Evolutionary conservation across 495 filamentous ascomycete species (phyloP).

Genomic region (Penicillium crystallinum): DNA sequence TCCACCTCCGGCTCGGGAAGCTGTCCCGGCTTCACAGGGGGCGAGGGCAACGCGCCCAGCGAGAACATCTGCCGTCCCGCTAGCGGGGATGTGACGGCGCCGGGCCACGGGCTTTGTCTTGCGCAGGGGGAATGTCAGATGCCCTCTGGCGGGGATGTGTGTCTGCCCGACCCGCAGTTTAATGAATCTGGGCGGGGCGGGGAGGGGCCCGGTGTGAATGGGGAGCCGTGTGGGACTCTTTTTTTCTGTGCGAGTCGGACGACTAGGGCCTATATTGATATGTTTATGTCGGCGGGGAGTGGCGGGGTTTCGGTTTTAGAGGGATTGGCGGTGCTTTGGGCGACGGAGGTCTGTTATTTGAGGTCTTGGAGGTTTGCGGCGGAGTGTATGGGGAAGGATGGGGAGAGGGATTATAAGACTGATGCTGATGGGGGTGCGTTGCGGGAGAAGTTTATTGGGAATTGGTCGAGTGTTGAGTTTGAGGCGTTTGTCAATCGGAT

Average conservation of each 20-base stretch:
- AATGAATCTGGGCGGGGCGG: not conserved
- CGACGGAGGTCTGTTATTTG: slow-evolving; percentile 63
- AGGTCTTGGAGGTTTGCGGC: slow-evolving; percentile 55
- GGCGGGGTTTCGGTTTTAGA: slow-evolving; percentile 49
- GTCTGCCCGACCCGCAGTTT: slow-evolving; percentile 1
- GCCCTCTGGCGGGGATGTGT: slow-evolving; percentile 13
- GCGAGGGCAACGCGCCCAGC: not conserved
- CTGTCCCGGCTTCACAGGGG: slow-evolving; percentile 18
- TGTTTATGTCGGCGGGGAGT: slow-evolving; percentile 49
- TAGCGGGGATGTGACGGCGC: not conserved
- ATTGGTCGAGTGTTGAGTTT: slow-evolving; percentile 60
- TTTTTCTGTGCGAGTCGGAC: slow-evolving; percentile 35
- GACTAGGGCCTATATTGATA: slow-evolving; percentile 49
- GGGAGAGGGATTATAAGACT: not conserved
- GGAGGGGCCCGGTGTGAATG: not conserved
- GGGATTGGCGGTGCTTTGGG: slow-evolving; percentile 67
- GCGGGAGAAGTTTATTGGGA: slow-evolving; percentile 58
- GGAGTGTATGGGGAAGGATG: slow-evolving; percentile 21
- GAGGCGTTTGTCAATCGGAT: slow-evolving; percentile 48
- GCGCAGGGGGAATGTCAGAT: slow-evolving; percentile 24
- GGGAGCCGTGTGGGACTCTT: slow-evolving; percentile 6
- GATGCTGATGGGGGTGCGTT: slow-evolving; percentile 60
- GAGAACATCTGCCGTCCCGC: not conserved
- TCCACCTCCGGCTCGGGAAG: slow-evolving; percentile 16
- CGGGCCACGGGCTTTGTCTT: slow-evolving; percentile 8